Evolutionary conservation across 345 rosid genomes (phyloP), one percentile per base, ranked within the genome.

Genomic region (Brassica juncea): DNA sequence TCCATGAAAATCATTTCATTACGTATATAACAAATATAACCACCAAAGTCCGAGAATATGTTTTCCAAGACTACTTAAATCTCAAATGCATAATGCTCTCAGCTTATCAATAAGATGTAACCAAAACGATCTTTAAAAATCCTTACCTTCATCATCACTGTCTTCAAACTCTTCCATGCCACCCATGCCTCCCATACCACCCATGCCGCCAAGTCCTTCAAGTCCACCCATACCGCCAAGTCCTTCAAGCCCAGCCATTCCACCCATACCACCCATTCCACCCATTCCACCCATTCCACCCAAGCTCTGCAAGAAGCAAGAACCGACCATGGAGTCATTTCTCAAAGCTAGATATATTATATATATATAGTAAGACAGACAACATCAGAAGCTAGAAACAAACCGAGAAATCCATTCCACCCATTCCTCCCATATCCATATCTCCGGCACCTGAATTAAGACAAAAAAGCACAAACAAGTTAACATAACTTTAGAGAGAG

Each of bases 141-240:
- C 11, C 15, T 82, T 84, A 94, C 98, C 97, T 85, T 94, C 98
- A 74, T 90, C 96, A 78, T 94, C 98, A 82, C 94, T 92, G 83
- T 87, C 97, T 19, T 89, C 98, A 62, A 88, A 86, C 27, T 88
- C 97, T 52, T 83, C 91, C 89, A 91, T 82, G 4, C 79, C 91
- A 21, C 76, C 84, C 77, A 78, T 66, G 1, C 77, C 77, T 0
- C 77, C 77, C 34, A 80, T 55, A 19, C 74, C 80, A 10, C 70
- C 84, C 54, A 75, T 34, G 27, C 80, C 82, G 0, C 55, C 72
- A 81, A 86, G 74, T 0, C 81, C 88, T 0, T 62, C 73, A 77
- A 84, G 49, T 7, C 82, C 87, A 0, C 83, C 84, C 81, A 78
- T 72, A 4, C 82, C 77, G 0, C 81, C 77, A 52, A 47, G 54